Conservation (phyloP, 108 stramenopile species). For the Fistulifera pelliculosa region DNA sequence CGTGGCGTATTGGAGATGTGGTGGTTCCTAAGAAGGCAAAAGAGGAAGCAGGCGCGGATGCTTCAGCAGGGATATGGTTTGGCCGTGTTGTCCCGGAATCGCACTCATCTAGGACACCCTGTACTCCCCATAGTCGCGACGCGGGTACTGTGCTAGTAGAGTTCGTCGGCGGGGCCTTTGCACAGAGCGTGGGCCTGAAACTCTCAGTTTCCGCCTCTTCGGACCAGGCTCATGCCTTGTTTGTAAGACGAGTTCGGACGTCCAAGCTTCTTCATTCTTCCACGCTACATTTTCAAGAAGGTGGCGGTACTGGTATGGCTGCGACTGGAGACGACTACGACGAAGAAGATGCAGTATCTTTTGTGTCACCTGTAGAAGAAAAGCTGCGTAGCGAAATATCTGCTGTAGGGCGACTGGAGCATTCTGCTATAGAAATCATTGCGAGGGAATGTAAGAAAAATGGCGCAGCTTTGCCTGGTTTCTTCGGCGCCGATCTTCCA, state of each 20-base stretch:
- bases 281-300: too few species aligned
- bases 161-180: slow-evolving; percentile 16
- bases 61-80: slow-evolving; percentile 2
- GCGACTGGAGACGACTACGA: too few species aligned
- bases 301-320: too few species aligned
- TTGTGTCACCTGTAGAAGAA: too few species aligned
- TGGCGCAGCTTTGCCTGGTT: slow-evolving; percentile 10
- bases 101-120: not conserved
- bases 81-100: slow-evolving; percentile 23
- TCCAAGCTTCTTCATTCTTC: too few species aligned
- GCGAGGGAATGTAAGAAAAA: slow-evolving; percentile 31
- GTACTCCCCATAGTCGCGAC: slow-evolving; percentile 3
- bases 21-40: slow-evolving; percentile 24
- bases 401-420: slow-evolving; percentile 20
- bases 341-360: too few species aligned
- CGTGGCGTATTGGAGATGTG: slow-evolving; percentile 33
- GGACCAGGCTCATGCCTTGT: too few species aligned
- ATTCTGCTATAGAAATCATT: slow-evolving; percentile 20
- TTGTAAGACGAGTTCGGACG: too few species aligned
- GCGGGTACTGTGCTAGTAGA: slow-evolving; percentile 12
- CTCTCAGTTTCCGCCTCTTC: too few species aligned
- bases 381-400: not conserved
- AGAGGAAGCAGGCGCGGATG: not conserved
- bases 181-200: slow-evolving; percentile 2
- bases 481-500: slow-evolving; percentile 27